Evolutionary conservation across 2,329 filamentous ascomycete species (phyloP), one percentile per base, ranked within the genome.

Genomic region (Nectriaceae sp.): DNA sequence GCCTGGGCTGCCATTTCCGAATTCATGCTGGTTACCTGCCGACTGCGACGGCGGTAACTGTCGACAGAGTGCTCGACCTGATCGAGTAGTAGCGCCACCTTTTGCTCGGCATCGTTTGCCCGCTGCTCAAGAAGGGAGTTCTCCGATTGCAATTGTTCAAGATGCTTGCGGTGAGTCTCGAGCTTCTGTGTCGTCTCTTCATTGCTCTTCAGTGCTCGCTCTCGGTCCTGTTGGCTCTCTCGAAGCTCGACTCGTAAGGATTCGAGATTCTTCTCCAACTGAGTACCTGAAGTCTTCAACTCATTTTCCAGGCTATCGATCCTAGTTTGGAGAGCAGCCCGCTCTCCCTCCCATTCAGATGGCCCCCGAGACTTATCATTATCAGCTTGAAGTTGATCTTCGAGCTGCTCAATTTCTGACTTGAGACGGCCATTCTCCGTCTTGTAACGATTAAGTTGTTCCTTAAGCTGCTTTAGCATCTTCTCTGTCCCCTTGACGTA

Each of bases 401-500:
- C 85, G 44, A 85, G 76, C 45, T 82, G 78, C 31, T 87, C 80
- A n/a, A 97, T 75, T 63, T 97, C 90, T 40, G 84, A 81, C 69
- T 94, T 92, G 35, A 99, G 77, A 51, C 88, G 88, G 16, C 79
- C 75, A 63, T 97, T 97, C 52, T 94, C 88, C 11, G 84, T 74
- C 78, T 97, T 97, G 73, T 95, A 94, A 49, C 91, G 89, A 46
- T 88, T 80, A n/a, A 99, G 78, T 72, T 99, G 94, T 63, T 97
- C 91, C 75, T 97, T 97, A 79, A 99, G 93, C 70, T 95, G 93
- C 71, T 94, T 92, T 41, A 99, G 82, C 91, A 99, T 97, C 80
- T 97, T 97, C 72, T 99, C 94, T 2, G 94, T 97, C 49, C 94
- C 94, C 71, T 96, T 95, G 59, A 99, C 90, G 65, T 99, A 99